Conservation (phyloP, 768 basidiomycete species). For the Xerocomellus intermedius region DNA sequence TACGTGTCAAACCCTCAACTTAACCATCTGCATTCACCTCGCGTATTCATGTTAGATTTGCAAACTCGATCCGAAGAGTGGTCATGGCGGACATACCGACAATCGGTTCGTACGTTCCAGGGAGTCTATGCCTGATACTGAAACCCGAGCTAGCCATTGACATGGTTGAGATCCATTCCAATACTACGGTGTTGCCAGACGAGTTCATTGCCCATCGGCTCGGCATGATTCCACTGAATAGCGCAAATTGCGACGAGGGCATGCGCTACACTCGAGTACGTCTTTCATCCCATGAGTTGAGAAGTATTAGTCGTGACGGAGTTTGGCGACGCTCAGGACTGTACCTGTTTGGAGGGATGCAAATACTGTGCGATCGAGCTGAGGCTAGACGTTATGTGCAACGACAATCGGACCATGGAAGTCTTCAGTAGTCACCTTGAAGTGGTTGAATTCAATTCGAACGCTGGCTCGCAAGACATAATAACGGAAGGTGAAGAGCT, state of each 20-base stretch:
- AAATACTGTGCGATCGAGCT: slow-evolving; percentile 82
- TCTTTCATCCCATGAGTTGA: slow-evolving; percentile 9
- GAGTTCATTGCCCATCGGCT: slow-evolving; percentile 97
- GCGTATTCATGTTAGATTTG: slow-evolving; percentile 58
- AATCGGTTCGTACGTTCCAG: slow-evolving; percentile 60
- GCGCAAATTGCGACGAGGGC: slow-evolving; percentile 84
- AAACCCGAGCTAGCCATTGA: slow-evolving; percentile 72
- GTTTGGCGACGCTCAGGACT: slow-evolving; percentile 62
- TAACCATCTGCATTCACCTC: slow-evolving; percentile 5
- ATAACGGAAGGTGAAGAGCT: slow-evolving; percentile 62
- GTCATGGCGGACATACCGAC: slow-evolving; percentile 98
- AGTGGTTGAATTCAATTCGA: slow-evolving; percentile 42
- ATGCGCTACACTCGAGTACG: slow-evolving; percentile 76
- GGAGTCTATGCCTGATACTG: slow-evolving; percentile 1
- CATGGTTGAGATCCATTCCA: slow-evolving; percentile 88
- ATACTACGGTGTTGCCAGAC: slow-evolving; percentile 92
- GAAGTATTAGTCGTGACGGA: not conserved
- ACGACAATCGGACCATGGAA: slow-evolving; percentile 72
- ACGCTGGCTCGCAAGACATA: slow-evolving; percentile 36
- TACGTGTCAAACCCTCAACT: slow-evolving; percentile 40
- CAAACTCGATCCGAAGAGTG: slow-evolving; percentile 90
- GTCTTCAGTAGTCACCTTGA: slow-evolving; percentile 87
- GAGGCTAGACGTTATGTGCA: slow-evolving; percentile 72
- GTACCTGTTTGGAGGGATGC: slow-evolving; percentile 83
- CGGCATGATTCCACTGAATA: slow-evolving; percentile 89